Conservation (phyloP, 495 filamentous ascomycete species). For the Penicillium desertorum region DNA sequence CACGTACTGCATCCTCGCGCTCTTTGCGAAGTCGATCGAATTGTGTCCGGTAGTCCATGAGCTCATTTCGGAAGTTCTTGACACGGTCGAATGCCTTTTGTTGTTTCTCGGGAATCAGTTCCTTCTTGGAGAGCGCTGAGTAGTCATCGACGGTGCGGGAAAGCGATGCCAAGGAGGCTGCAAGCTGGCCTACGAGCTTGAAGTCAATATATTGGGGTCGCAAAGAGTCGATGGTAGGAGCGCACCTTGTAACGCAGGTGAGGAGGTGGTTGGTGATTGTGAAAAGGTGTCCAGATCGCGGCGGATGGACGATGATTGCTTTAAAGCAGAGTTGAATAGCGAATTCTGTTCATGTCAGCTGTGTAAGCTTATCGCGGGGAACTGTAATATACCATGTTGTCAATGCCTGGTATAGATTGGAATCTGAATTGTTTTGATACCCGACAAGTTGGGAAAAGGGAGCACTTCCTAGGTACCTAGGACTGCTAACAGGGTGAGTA, state of each 20-base stretch:
- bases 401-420: constrained; percentile 6
- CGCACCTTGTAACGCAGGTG: constrained; percentile 63
- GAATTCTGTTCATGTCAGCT: constrained; percentile 60
- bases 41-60: constrained; percentile 72
- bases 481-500: background rate
- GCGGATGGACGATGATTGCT: constrained; percentile 85
- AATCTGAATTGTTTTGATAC: background rate
- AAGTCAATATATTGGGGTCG: constrained; percentile 26
- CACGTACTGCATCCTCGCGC: constrained; percentile 66
- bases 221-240: background rate
- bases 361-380: background rate
- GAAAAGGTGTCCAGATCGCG: constrained; percentile 76
- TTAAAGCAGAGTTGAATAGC: constrained; percentile 92
- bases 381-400: constrained; percentile 24
- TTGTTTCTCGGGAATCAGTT: constrained; percentile 82
- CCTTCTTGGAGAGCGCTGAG: constrained; percentile 76
- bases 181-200: constrained; percentile 62
- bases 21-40: constrained; percentile 75
- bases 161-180: constrained; percentile 83
- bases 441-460: background rate
- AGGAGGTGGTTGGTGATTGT: constrained; percentile 58
- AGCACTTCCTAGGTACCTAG: background rate
- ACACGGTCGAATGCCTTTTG: constrained; percentile 86
- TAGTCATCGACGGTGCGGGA: constrained; percentile 94
- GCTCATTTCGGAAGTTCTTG: constrained; percentile 79